Percentiles rank a stretch among this genome's conserved stretches.
Evolutionary conservation across 2,329 filamentous ascomycete species (phyloP).

Genomic region (Ophiocordyceps robertsii): DNA sequence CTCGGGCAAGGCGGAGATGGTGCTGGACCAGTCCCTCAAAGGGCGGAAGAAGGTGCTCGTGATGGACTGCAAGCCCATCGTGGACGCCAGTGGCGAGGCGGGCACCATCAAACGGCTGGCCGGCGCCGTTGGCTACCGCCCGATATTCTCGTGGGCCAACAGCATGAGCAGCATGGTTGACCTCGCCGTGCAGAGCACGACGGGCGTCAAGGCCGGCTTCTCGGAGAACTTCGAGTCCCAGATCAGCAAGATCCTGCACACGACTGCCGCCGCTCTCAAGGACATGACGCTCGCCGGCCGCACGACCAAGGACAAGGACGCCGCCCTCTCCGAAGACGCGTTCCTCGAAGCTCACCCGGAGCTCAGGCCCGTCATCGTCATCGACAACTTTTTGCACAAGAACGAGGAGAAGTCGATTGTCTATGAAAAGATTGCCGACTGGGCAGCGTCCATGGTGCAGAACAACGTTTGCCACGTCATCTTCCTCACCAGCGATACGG

Average conservation of each 20-base stretch:
- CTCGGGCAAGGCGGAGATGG: slow-evolving; percentile 79
- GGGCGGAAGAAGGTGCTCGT: slow-evolving; percentile 65
- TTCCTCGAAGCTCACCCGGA: slow-evolving; percentile 86
- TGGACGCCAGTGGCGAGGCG: slow-evolving; percentile 79
- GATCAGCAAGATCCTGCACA: slow-evolving; percentile 78
- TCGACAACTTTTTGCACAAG: slow-evolving; percentile 86
- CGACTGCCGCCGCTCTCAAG: slow-evolving; percentile 66
- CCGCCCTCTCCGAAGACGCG: slow-evolving; percentile 63
- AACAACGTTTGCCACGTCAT: slow-evolving; percentile 88
- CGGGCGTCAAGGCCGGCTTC: slow-evolving; percentile 87
- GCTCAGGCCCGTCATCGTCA: slow-evolving; percentile 65
- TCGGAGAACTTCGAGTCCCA: slow-evolving; percentile 87
- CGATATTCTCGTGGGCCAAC: slow-evolving; percentile 94
- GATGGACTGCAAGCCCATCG: slow-evolving; percentile 86
- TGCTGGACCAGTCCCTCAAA: slow-evolving; percentile 71
- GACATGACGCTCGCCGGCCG: slow-evolving; percentile 59
- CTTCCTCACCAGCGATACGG: slow-evolving; percentile 81
- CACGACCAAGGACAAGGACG: slow-evolving; percentile 61
- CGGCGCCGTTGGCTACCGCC: slow-evolving; percentile 73
- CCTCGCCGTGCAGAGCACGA: slow-evolving; percentile 83
- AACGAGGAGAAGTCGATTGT: slow-evolving; percentile 49
- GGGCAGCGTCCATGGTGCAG: slow-evolving; percentile 75
- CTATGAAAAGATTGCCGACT: slow-evolving; percentile 73
- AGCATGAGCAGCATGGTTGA: slow-evolving; percentile 87
- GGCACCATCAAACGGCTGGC: slow-evolving; percentile 75